These are phyloP conservation scores for Zasmidium citrigriseum DNA, from an alignment of 2,329 filamentous ascomycete species.

Conservation along the genomic window DNA sequence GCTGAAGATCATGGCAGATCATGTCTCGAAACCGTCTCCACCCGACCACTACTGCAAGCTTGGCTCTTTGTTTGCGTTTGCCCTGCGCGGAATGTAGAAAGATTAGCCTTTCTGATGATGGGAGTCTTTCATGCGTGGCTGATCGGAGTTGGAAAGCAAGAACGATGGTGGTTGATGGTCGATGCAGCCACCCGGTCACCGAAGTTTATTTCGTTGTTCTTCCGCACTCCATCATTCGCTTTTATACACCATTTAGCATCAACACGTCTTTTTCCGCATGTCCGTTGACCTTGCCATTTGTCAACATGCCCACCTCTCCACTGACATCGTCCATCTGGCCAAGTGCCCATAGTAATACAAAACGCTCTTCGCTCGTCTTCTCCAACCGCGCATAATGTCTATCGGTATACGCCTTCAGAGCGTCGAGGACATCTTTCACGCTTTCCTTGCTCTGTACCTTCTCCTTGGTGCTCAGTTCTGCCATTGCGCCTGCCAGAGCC, in stretches of 20 bases:
- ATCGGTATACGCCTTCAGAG: conserved; percentile 87
- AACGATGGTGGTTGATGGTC: no score
- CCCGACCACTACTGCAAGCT: no score
- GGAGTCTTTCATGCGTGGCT: no score
- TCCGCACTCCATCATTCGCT: no score
- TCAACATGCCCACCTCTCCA: conserved; percentile 20
- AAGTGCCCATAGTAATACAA: conserved; percentile 88
- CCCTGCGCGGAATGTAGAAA: no score
- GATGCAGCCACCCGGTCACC: no score
- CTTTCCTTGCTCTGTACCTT: conserved; percentile 57
- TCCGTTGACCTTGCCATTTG: conserved; percentile 17
- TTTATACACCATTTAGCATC: conserved; percentile 21
- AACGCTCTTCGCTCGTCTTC: conserved; percentile 91
- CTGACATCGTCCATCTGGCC: conserved; percentile 81
- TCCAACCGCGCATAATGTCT: conserved; percentile 88
- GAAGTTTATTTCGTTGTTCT: no score
- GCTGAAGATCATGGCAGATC: no score
- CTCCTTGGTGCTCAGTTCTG: conserved; percentile 33
- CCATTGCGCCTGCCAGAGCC: conserved; percentile 33
- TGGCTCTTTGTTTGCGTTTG: no score
- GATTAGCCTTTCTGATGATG: no score
- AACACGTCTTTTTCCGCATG: conserved; percentile 18
- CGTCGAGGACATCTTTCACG: conserved; percentile 81
- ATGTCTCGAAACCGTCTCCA: no score
- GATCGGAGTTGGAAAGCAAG: no score